Percentiles rank a stretch among this genome's conserved stretches.
Evolutionary conservation across 1,284 basidiomycete species (phyloP).

Genomic region (Pascua guehoae): DNA sequence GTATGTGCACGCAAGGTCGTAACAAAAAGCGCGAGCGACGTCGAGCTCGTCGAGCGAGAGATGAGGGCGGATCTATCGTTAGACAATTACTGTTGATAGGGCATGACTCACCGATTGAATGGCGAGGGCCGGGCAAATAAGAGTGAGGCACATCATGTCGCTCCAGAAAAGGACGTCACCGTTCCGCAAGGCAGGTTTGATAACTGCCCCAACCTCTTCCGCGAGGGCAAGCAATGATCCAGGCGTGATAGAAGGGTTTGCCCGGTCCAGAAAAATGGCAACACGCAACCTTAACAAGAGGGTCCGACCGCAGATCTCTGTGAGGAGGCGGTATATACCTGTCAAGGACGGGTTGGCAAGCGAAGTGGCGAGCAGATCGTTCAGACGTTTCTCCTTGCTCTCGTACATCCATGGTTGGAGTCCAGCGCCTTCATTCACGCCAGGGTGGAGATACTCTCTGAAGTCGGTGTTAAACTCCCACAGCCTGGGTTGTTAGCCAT

Average conservation of each 20-base stretch:
- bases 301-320: slow-evolving; percentile 4
- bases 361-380: slow-evolving; percentile 7
- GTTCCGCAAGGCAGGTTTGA: neutral
- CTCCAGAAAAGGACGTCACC: slow-evolving; percentile 8
- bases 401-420: neutral
- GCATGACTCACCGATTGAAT: slow-evolving; percentile 7
- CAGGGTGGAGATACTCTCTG: neutral
- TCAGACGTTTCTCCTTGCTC: slow-evolving; percentile 1
- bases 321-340: neutral
- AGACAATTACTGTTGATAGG: too few species aligned
- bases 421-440: neutral
- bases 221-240: neutral
- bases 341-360: slow-evolving; percentile 3
- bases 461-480: slow-evolving; percentile 13
- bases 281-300: slow-evolving; percentile 7
- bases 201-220: slow-evolving; percentile 9
- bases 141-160: slow-evolving; percentile 4
- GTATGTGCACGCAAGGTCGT: too few species aligned
- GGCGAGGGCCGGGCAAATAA: slow-evolving; percentile 5
- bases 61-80: too few species aligned
- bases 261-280: slow-evolving; percentile 1
- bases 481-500: neutral
- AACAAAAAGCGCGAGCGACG: too few species aligned
- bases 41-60: too few species aligned
- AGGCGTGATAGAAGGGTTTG: too few species aligned